Percentiles rank a stretch among this genome's conserved stretches.
Conservation (phyloP, 73 alveolate genomes). For the Tetrahymena borealis region DNA sequence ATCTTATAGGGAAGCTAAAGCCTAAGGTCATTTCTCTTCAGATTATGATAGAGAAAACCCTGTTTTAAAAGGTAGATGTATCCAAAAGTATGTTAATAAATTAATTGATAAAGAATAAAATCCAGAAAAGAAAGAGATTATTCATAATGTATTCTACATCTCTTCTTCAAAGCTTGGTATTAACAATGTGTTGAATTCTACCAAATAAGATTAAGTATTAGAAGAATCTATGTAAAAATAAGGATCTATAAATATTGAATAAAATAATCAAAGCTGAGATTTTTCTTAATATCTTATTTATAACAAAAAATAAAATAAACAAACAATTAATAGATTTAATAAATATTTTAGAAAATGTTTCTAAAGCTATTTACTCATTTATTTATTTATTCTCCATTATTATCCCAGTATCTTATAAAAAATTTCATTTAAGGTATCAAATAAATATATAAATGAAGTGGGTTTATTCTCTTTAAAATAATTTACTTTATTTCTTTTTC, state of each 20-base stretch:
- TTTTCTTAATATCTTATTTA: no score
- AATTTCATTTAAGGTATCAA: no score
- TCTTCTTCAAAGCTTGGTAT: neutral
- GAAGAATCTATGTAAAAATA: neutral
- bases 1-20: neutral
- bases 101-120: neutral
- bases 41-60: neutral
- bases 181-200: neutral
- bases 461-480: no score
- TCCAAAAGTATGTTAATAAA: neutral
- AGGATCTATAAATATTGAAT: neutral
- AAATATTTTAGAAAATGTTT: no score
- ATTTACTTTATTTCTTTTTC: no score
- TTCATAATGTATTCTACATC: neutral
- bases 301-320: no score
- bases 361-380: no score
- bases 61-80: neutral
- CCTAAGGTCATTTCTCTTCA: neutral
- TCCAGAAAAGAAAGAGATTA: neutral
- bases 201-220: neutral
- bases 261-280: no score
- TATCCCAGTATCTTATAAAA: no score
- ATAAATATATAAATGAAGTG: no score
- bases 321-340: no score
- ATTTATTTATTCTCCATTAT: no score